A percentile compares a stretch with the other conserved stretches of the same genome.
phyloP scores from a whole-genome alignment of 2,329 filamentous ascomycete genomes.

The Neoscytalidium dimidiatum region DNA sequence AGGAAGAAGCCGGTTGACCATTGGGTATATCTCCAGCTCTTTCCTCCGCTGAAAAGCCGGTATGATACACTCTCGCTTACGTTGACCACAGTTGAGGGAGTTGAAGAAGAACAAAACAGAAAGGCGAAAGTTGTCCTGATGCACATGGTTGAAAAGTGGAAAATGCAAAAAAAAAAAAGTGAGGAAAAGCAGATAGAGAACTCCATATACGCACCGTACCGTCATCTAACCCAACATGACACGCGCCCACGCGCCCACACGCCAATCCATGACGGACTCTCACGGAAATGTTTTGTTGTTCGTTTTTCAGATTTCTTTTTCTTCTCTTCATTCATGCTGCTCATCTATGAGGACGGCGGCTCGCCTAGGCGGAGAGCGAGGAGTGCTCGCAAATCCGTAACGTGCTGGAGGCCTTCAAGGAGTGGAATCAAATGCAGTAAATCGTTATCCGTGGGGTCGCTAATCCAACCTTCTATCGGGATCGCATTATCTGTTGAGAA shows the following conservation, averaged over 20 bases:
- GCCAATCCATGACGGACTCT: not conserved
- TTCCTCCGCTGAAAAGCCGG: slow-evolving; percentile 12
- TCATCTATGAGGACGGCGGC: slow-evolving; percentile 32
- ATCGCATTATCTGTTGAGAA: slow-evolving; percentile 85
- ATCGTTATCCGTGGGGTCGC: slow-evolving; percentile 95
- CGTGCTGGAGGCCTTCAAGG: slow-evolving; percentile 92
- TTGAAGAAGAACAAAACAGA: not conserved
- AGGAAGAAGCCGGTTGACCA: slow-evolving; percentile 2
- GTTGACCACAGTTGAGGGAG: not conserved
- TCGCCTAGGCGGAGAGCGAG: slow-evolving; percentile 88
- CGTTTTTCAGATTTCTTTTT: not conserved
- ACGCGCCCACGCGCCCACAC: not conserved
- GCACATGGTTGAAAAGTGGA: not conserved
- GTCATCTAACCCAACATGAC: slow-evolving; percentile 3
- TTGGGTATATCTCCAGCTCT: slow-evolving; percentile 15
- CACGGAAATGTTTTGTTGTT: not conserved
- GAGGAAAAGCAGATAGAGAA: not conserved
- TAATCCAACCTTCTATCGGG: slow-evolving; percentile 99
- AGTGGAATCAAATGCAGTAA: slow-evolving; percentile 89
- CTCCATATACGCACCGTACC: slow-evolving; percentile 6
- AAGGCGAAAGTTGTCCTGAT: not conserved
- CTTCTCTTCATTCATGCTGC: slow-evolving; percentile 13
- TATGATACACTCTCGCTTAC: slow-evolving; percentile 7
- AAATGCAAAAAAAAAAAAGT: not conserved
- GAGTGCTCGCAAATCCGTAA: slow-evolving; percentile 90